A percentile compares a stretch with the other conserved stretches of the same genome.
Evolutionary conservation across 345 rosid genomes (phyloP).

Genomic region (Psidium guajava): DNA sequence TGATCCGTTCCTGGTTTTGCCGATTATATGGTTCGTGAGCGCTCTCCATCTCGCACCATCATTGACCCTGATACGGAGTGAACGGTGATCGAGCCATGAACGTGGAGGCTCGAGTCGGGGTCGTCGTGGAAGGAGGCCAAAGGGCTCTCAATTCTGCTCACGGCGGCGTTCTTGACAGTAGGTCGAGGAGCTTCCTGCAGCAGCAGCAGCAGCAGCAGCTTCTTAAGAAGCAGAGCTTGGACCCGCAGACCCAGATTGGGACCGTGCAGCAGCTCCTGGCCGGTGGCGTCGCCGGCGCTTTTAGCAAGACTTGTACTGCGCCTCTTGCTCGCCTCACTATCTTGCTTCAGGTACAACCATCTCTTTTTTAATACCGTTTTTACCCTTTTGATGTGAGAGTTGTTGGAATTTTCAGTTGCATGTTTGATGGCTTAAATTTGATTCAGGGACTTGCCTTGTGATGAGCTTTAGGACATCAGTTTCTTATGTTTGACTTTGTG

Average conservation of each 20-base stretch:
- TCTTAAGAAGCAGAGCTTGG: not conserved
- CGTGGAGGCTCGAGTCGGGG: constrained; percentile 78
- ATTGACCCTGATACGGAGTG: not conserved
- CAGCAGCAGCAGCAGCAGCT: constrained; percentile 15
- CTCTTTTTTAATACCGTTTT: not conserved
- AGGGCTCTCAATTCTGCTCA: constrained; percentile 29
- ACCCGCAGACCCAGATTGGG: constrained; percentile 17
- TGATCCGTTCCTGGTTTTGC: not conserved
- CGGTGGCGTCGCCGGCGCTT: constrained; percentile 93
- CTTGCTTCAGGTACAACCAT: constrained; percentile 60
- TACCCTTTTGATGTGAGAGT: not conserved
- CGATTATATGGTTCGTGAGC: not conserved
- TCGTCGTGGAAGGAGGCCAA: constrained; percentile 65
- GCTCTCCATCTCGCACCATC: not conserved
- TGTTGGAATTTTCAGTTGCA: not conserved
- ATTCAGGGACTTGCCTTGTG: not conserved
- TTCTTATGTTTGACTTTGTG: not conserved
- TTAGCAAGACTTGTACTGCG: constrained; percentile 96
- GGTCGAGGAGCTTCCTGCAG: constrained; percentile 44
- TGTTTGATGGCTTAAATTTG: not conserved
- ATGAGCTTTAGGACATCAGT: not conserved
- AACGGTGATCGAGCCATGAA: constrained; percentile 8
- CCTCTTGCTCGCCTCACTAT: constrained; percentile 96
- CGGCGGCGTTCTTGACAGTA: constrained; percentile 42
- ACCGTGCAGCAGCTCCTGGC: constrained; percentile 57